Conservation (phyloP, 1,284 basidiomycete species). For the Marasmius oreades region DNA sequence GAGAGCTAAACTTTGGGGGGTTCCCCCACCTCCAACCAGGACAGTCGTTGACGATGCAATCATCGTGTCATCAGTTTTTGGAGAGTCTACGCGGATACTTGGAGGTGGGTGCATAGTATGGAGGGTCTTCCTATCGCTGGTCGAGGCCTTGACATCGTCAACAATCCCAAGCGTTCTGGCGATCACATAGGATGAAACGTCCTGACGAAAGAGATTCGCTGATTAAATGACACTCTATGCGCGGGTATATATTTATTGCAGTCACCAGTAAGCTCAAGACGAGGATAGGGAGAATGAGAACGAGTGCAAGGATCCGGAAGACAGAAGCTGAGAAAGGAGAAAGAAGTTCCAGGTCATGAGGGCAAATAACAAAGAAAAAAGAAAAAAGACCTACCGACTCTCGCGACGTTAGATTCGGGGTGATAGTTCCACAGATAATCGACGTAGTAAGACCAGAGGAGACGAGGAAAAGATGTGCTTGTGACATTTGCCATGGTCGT, state of each 20-base stretch:
- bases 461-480: slow-evolving; percentile 25
- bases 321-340: slow-evolving; percentile 42
- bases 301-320: slow-evolving; percentile 61
- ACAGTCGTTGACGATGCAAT: not conserved
- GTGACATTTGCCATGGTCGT: slow-evolving; percentile 29
- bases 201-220: slow-evolving; percentile 39
- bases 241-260: slow-evolving; percentile 13
- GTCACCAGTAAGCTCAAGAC: slow-evolving; percentile 64
- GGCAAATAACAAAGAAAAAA: not conserved
- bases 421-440: slow-evolving; percentile 60
- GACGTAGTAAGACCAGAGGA: slow-evolving; percentile 47
- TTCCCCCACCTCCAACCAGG: not conserved
- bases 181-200: slow-evolving; percentile 76
- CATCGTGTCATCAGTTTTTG: slow-evolving; percentile 8
- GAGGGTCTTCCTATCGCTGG: slow-evolving; percentile 46
- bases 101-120: slow-evolving; percentile 25
- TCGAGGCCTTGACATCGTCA: slow-evolving; percentile 67
- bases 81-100: slow-evolving; percentile 25
- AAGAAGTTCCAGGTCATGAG: not conserved
- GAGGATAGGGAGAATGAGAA: slow-evolving; percentile 60
- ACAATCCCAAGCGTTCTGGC: slow-evolving; percentile 78
- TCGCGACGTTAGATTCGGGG: slow-evolving; percentile 63
- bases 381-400: slow-evolving; percentile 24
- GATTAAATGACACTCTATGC: slow-evolving; percentile 3
- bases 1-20: not conserved